Conservation (phyloP, 2,329 filamentous ascomycete species). For the Monilinia laxa region DNA sequence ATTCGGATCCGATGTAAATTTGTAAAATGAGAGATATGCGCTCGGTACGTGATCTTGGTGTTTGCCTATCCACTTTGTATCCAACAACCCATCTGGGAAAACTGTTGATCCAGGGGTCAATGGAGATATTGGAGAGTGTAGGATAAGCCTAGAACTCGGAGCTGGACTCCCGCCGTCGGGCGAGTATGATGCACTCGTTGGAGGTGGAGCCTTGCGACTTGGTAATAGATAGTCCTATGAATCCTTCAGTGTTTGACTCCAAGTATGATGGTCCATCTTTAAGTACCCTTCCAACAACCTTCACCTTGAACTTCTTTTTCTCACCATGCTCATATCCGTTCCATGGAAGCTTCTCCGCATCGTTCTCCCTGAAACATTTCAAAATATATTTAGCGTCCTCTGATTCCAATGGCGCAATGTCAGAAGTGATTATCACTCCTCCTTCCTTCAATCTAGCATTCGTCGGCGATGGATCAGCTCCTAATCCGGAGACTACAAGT, state of each 20-base stretch:
- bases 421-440: conserved; percentile 64
- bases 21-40: conserved; percentile 77
- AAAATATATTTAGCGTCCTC: conserved; percentile 65
- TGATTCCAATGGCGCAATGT: conserved; percentile 65
- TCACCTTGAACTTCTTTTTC: conserved; percentile 63
- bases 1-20: conserved; percentile 69
- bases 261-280: conserved; percentile 28
- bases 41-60: conserved; percentile 84
- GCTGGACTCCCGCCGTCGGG: conserved; percentile 46
- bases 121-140: conserved; percentile 91
- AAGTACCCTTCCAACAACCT: conserved; percentile 76
- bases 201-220: conserved; percentile 55
- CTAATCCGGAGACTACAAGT: conserved; percentile 76
- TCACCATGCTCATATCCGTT: conserved; percentile 54
- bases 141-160: conserved; percentile 51
- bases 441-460: conserved; percentile 31
- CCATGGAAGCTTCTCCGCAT: conserved; percentile 67
- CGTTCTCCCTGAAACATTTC: conserved; percentile 62
- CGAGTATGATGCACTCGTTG: conserved; percentile 29
- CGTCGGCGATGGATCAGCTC: conserved; percentile 45
- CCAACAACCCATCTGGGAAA: conserved; percentile 87
- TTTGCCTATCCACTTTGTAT: conserved; percentile 80
- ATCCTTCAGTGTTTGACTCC: conserved; percentile 36
- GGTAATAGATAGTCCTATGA: conserved; percentile 54
- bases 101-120: conserved; percentile 78